Conservation (phyloP, 768 basidiomycete species). For the Collybiopsis luxurians region DNA sequence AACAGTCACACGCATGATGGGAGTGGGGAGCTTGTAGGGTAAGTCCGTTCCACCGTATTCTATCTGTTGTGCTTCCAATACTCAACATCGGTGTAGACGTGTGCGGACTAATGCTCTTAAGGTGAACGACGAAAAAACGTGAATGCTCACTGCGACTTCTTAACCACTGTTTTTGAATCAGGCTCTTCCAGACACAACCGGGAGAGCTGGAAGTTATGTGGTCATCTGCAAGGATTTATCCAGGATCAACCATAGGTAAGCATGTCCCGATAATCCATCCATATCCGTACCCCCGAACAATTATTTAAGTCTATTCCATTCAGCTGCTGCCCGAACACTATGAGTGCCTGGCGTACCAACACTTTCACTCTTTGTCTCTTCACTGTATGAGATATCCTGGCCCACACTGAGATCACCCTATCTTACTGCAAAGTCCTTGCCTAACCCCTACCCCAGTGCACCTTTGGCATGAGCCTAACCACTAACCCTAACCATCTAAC, state of each 20-base stretch:
- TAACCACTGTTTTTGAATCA: no score
- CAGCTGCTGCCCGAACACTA: constrained; percentile 4
- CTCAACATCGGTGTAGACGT: neutral
- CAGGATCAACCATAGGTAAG: constrained; percentile 6
- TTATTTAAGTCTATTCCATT: no score
- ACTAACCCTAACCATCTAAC: no score
- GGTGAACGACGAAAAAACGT: neutral
- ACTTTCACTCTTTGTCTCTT: neutral
- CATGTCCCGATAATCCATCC: neutral
- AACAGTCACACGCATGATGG: constrained; percentile 5
- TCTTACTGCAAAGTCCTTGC: no score
- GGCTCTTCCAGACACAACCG: no score
- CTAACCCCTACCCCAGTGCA: no score
- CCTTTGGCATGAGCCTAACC: no score
- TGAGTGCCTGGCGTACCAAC: neutral
- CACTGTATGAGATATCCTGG: neutral
- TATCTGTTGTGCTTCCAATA: neutral
- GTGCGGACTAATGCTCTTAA: neutral
- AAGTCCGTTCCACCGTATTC: neutral
- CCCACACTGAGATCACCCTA: no score
- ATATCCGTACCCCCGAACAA: neutral
- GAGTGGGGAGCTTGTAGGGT: neutral
- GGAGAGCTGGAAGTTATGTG: neutral
- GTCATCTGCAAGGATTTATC: neutral
- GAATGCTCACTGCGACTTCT: neutral